Evolutionary conservation across 371 early-diverging fungal genomes (phyloP), one percentile per base, ranked within the genome.

Genomic region (Basidiobolus meristosporus): DNA sequence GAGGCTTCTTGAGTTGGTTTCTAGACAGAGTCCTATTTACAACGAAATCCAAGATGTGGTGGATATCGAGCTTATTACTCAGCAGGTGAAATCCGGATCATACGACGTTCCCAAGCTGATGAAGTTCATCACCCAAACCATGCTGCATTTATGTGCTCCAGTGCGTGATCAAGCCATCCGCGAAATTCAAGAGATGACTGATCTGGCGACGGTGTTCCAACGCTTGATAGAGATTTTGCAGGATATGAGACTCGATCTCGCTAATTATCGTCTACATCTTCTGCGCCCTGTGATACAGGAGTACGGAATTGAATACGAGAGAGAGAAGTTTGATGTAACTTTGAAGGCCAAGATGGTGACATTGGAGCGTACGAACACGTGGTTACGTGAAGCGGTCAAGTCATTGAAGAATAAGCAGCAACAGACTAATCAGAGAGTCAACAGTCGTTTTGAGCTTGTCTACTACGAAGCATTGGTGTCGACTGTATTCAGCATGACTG

Each of bases 111-210:
- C 46, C 12, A 28, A 41, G 9, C 52, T 54, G 46, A 40, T 76
- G 4, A 22, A 42, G 9, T 68, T 57, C 48, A 51, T 79, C 1
- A 31, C 64, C 1, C 44, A 45, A 26, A 60, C 61, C 11, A 74
- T 82, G 74, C 40, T 59, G 1, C 57, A 65, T 35, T 63, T 82
- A 18, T 80, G 81, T 46, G 82, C 86, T 0, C 86, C 86, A 7
- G 60, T 74, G 1, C 67, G 83, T 6, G 85, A 85, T 44, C 47
- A 55, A 11, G 59, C 61, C 9, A 68, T 84, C 28, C 52, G 62
- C 23, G 46, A 16, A 3, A 44, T 74, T 11, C 40, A 39, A 2
- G 21, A 35, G 11, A 31, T 39, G 3, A 48, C 38, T 18, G 53
- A 56, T 39, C 51, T 43, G 16, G 50, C 52, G 10, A 52, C 54